Conservation (phyloP, 768 basidiomycete species). For the Suillus ampliporus region DNA sequence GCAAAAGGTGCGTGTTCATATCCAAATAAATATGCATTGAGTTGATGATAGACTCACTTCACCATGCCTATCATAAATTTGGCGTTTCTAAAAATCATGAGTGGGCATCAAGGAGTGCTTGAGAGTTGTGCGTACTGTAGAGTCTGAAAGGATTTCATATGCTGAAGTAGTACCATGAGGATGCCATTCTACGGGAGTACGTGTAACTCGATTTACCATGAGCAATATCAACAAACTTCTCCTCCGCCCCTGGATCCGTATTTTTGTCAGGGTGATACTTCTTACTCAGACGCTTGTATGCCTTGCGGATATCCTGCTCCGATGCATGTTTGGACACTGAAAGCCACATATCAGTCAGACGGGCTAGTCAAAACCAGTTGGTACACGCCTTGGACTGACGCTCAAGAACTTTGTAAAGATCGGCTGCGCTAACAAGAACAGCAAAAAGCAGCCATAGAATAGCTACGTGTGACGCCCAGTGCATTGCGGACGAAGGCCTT, state of each 20-base stretch:
- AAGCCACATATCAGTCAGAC: constrained; percentile 27
- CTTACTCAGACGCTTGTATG: constrained; percentile 88
- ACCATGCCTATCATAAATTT: constrained; percentile 93
- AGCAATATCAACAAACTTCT: constrained; percentile 89
- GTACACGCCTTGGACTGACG: constrained; percentile 58
- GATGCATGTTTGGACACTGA: constrained; percentile 77
- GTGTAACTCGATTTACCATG: constrained; percentile 59
- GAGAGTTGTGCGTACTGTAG: constrained; percentile 55
- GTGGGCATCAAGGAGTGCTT: not conserved
- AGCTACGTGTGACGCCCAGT: constrained; percentile 30
- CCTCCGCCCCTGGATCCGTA: constrained; percentile 79
- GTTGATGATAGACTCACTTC: constrained; percentile 53
- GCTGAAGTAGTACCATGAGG: constrained; percentile 48
- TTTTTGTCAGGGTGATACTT: constrained; percentile 98
- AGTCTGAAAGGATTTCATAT: constrained; percentile 93
- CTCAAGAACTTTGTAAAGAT: constrained; percentile 85
- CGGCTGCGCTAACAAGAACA: constrained; percentile 52
- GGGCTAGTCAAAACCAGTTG: constrained; percentile 17
- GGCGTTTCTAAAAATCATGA: constrained; percentile 68
- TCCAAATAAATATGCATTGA: constrained; percentile 16
- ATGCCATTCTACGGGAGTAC: constrained; percentile 3
- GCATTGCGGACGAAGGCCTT: constrained; percentile 24
- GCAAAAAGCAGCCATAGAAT: constrained; percentile 40
- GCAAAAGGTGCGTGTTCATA: constrained; percentile 10
- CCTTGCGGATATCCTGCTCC: constrained; percentile 88